Evolutionary conservation across 495 filamentous ascomycete genomes (phyloP).

Genomic region (Aspergillus leporis): DNA sequence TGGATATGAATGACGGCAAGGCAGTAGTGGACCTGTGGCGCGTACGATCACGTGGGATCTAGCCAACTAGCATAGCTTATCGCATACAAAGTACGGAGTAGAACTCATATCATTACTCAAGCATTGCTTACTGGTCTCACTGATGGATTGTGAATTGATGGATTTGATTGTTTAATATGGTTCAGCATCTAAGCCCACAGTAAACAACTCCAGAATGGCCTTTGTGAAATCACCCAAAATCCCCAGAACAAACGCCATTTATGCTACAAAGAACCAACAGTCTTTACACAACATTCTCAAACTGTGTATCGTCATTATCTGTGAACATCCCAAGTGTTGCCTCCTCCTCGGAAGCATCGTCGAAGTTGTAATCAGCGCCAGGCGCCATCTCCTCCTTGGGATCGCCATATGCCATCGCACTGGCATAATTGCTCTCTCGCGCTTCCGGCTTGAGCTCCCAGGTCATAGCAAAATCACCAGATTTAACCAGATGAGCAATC

Average conservation of each 20-base stretch:
- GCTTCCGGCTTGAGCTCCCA: slow-evolving; percentile 82
- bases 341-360: slow-evolving; percentile 47
- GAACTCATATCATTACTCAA: neutral
- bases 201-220: slow-evolving; percentile 10
- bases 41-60: slow-evolving; percentile 5
- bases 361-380: slow-evolving; percentile 39
- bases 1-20: slow-evolving; percentile 1
- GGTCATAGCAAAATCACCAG: slow-evolving; percentile 76
- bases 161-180: neutral
- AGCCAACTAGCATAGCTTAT: neutral
- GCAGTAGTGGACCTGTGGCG: slow-evolving; percentile 4
- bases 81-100: neutral
- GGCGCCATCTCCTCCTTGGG: slow-evolving; percentile 52
- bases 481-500: slow-evolving; percentile 76
- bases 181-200: slow-evolving; percentile 8
- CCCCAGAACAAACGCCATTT: slow-evolving; percentile 24
- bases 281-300: slow-evolving; percentile 65
- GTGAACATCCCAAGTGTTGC: slow-evolving; percentile 42
- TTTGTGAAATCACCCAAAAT: slow-evolving; percentile 14
- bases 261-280: slow-evolving; percentile 27
- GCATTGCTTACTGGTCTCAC: neutral
- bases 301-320: slow-evolving; percentile 72
- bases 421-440: slow-evolving; percentile 53
- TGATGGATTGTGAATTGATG: neutral
- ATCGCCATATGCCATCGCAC: slow-evolving; percentile 34